Conservation (phyloP, 1,139 yeast species). For the Arxiozyma heterogenica region DNA sequence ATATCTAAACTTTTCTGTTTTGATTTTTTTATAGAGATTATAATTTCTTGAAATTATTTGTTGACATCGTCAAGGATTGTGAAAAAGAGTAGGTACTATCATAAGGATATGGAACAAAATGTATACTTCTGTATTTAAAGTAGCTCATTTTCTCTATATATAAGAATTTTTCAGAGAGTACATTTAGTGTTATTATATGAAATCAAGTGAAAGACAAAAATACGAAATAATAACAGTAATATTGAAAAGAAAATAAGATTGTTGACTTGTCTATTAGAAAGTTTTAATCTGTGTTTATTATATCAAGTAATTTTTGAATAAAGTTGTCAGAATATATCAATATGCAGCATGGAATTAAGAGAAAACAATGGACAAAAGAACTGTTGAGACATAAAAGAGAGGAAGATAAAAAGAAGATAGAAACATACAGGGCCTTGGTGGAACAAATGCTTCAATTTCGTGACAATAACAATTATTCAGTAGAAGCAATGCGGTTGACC, state of each 20-base stretch:
- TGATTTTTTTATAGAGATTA: neutral
- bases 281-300: neutral
- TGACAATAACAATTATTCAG: slow-evolving; percentile 30
- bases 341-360: slow-evolving; percentile 57
- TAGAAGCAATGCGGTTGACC: slow-evolving; percentile 43
- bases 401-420: slow-evolving; percentile 48
- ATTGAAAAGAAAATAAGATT: neutral
- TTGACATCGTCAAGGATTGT: neutral
- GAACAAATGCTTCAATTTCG: slow-evolving; percentile 37
- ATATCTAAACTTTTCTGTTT: neutral
- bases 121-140: too few relatives aligned
- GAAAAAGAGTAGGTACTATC: neutral
- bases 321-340: neutral
- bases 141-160: too few relatives aligned
- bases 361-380: slow-evolving; percentile 50
- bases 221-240: neutral
- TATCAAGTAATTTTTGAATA: too few relatives aligned
- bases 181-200: too few relatives aligned
- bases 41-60: neutral
- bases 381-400: slow-evolving; percentile 45
- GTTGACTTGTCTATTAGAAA: too few relatives aligned
- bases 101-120: neutral
- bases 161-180: too few relatives aligned
- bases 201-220: too few relatives aligned
- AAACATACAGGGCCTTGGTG: slow-evolving; percentile 42